phyloP scores from a whole-genome alignment of 805 yeast species.

The Cyberlindnera samutprakarnensis region DNA sequence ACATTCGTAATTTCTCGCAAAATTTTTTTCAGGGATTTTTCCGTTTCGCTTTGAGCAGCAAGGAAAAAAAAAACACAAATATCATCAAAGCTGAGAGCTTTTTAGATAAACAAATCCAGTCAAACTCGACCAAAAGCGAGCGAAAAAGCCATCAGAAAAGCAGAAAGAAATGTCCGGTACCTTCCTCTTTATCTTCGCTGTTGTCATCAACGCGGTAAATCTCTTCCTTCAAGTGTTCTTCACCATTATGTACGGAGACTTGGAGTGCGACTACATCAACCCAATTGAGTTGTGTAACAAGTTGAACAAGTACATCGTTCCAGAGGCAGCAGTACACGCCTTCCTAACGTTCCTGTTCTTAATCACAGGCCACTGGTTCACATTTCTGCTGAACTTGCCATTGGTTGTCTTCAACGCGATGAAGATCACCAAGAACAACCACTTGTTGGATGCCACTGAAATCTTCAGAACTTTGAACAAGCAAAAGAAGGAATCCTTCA shows the following conservation, averaged over 20 bases:
- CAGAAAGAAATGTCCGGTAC: slow-evolving; percentile 1
- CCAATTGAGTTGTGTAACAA: slow-evolving; percentile 95
- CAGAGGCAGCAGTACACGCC: slow-evolving; percentile 84
- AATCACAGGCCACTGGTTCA: slow-evolving; percentile 88
- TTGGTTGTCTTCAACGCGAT: slow-evolving; percentile 76
- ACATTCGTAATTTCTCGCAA: too few species aligned
- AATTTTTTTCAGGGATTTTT: too few species aligned
- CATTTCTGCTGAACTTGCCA: slow-evolving; percentile 77
- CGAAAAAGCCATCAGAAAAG: too few species aligned
- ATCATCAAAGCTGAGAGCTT: too few species aligned
- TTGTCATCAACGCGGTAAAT: slow-evolving; percentile 77
- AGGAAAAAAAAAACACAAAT: too few species aligned
- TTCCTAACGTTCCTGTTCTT: slow-evolving; percentile 62
- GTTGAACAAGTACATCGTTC: slow-evolving; percentile 80
- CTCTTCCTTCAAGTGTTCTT: slow-evolving; percentile 89
- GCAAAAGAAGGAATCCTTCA: slow-evolving; percentile 87
- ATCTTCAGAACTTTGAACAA: slow-evolving; percentile 89
- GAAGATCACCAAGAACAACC: slow-evolving; percentile 72
- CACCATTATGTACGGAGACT: slow-evolving; percentile 91
- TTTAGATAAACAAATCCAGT: too few species aligned
- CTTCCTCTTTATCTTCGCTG: slow-evolving; percentile 62
- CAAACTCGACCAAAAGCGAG: too few species aligned
- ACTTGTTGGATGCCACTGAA: slow-evolving; percentile 92
- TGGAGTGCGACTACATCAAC: slow-evolving; percentile 94
- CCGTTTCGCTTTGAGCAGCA: too few species aligned